Percentiles rank a stretch among this genome's conserved stretches.
Conservation (phyloP, 768 basidiomycete genomes). For the Mycena pura region DNA sequence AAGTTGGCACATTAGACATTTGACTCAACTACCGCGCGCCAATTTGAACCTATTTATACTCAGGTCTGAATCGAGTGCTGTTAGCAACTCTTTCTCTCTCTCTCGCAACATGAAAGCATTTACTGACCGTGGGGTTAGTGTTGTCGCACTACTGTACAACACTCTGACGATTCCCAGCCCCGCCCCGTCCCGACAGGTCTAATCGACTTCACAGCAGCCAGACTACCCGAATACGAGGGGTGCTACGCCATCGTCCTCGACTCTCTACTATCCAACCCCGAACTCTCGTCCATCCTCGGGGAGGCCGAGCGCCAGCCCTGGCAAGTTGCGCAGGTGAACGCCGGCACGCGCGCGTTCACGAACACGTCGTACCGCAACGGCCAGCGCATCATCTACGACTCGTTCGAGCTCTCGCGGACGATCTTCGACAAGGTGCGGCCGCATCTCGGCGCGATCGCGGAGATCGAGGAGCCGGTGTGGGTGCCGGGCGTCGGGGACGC, state of each 20-base stretch:
- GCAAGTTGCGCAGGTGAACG: conserved; percentile 21
- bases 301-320: conserved; percentile 10
- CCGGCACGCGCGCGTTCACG: conserved; percentile 12
- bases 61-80: too few relatives aligned
- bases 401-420: conserved; percentile 9
- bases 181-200: conserved; percentile 8
- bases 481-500: background rate
- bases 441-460: conserved; percentile 18
- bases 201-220: conserved; percentile 12
- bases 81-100: too few relatives aligned
- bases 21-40: too few relatives aligned
- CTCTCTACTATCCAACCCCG: background rate
- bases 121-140: too few relatives aligned
- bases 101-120: too few relatives aligned
- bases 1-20: too few relatives aligned
- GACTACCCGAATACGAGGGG: conserved; percentile 10
- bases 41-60: too few relatives aligned
- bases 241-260: conserved; percentile 27
- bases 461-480: conserved; percentile 7
- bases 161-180: too few relatives aligned
- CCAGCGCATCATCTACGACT: conserved; percentile 24
- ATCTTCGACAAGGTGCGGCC: conserved; percentile 19
- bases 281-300: conserved; percentile 6
- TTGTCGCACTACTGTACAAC: too few relatives aligned
- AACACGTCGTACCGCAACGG: conserved; percentile 18